Evolutionary conservation across 192 early-diverging fungal species (phyloP), one percentile per base, ranked within the genome.

Genomic region (Coemansia sp.): DNA sequence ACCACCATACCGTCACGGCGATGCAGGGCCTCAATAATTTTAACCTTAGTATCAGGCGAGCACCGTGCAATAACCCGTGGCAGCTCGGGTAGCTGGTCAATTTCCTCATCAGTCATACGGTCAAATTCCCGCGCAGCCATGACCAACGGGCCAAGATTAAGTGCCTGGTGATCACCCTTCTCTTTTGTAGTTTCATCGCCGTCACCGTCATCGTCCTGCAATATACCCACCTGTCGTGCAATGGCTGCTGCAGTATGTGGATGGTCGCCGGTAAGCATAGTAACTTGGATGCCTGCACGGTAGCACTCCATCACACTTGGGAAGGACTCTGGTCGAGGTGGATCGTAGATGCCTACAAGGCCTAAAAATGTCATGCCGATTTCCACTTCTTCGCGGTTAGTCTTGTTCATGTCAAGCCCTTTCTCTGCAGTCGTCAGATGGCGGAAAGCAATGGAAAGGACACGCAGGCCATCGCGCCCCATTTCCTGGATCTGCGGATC

Each of bases 221-320:
- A 69, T 66, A 96, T 95, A 23, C 87, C 91, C 9, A 96, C 84
- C 67, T 98, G 87, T 51, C 87, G 86, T 10, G 95, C 94, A 78
- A 98, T 98, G 1, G 96, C 93, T 4, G 90, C 84, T 0, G 96
- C 96, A 2, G 95, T 96, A 27, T 88, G 86, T 5, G 92, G 87
- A 71, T 98, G 96, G 66, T 98, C 95, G 61, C 95, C 95, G 3
- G 96, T 98, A 55, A 97, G 86, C 95, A 98, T 98, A 54, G 94
- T 89, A 39, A 98, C 96, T 51, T 87, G 87, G 73, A 98, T 95
- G 30, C 96, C 96, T 11, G 96, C 95, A n/a, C 82, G 70, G 61
- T 94, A 91, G 67, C 96, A 96, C 60, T 86, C 87, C 64, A 85
- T 67, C 21, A 90, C 88, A 50, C 88, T 87, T 17, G 78, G 84